phyloP scores from a whole-genome alignment of 108 stramenopile species.

The Schizochytrium sp. region DNA sequence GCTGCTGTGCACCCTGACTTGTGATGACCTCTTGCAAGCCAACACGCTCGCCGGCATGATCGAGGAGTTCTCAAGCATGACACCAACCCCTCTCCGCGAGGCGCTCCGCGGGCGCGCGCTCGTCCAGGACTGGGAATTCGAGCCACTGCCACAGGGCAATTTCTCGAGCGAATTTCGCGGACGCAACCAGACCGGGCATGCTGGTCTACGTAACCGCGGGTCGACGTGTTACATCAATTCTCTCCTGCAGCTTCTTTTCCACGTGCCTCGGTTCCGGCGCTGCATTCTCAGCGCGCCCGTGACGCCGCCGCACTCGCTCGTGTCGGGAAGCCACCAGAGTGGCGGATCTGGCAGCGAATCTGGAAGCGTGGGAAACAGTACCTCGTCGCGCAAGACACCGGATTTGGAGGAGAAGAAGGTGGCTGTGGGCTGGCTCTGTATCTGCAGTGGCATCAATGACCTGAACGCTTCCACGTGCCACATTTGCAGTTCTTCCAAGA shows the following conservation, averaged over 20 bases:
- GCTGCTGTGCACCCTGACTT: not conserved
- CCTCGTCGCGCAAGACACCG: not conserved
- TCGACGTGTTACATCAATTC: conserved; percentile 19
- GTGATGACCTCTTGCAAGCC: not conserved
- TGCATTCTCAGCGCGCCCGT: not conserved
- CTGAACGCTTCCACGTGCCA: not conserved
- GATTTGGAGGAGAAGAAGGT: not conserved
- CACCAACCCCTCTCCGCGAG: not conserved
- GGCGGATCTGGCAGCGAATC: not conserved
- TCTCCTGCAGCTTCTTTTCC: not conserved
- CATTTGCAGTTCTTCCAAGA: not conserved
- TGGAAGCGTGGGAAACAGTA: not conserved
- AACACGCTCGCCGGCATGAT: not conserved
- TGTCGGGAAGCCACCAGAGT: not conserved
- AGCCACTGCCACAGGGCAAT: not conserved
- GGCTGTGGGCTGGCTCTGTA: not conserved
- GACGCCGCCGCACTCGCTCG: not conserved
- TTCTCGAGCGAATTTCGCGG: not conserved
- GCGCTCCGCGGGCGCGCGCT: not conserved
- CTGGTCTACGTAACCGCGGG: conserved; percentile 4
- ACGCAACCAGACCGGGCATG: not conserved
- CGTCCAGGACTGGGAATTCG: not conserved
- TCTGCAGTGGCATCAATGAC: not conserved
- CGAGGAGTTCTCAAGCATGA: not conserved
- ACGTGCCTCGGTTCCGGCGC: not conserved